Evolutionary conservation across 768 basidiomycete species (phyloP).

Genomic region (Favolaschia claudopus): DNA sequence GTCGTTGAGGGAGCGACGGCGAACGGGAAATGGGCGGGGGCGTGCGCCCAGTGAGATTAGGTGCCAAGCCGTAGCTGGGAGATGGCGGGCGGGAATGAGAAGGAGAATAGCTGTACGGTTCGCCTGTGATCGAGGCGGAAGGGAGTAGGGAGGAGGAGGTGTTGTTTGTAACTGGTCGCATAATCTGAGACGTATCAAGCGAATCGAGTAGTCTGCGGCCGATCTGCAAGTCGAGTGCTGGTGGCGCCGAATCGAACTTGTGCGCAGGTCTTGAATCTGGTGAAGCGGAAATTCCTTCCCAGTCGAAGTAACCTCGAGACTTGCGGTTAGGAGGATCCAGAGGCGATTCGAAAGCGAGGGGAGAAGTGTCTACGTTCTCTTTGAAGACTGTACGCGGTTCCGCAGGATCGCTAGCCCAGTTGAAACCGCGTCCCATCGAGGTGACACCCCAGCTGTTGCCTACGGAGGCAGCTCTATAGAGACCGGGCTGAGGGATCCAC

Average conservation of each 20-base stretch:
- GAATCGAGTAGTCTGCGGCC: constrained; percentile 37
- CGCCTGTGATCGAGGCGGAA: constrained; percentile 32
- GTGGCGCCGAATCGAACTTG: constrained; percentile 5
- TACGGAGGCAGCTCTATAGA: constrained; percentile 71
- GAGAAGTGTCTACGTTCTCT: constrained; percentile 24
- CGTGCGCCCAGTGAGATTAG: neutral
- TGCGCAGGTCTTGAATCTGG: constrained; percentile 6
- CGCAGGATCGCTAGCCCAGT: constrained; percentile 59
- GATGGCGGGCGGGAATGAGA: constrained; percentile 24
- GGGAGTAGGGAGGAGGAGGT: constrained; percentile 38
- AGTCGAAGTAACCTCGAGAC: constrained; percentile 25
- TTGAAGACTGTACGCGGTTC: neutral
- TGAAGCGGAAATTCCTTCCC: constrained; percentile 9
- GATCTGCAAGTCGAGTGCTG: constrained; percentile 14
- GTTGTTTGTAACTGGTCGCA: constrained; percentile 29
- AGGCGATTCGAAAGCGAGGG: constrained; percentile 27
- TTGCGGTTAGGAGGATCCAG: constrained; percentile 3
- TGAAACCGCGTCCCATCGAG: constrained; percentile 82
- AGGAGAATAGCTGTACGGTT: constrained; percentile 38
- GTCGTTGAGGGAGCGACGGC: constrained; percentile 61
- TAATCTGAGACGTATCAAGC: constrained; percentile 38
- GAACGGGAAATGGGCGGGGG: constrained; percentile 50
- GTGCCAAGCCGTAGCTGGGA: constrained; percentile 16
- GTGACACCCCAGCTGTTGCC: constrained; percentile 88
- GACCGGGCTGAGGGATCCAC: constrained; percentile 63